Conservation (phyloP, 2,329 filamentous ascomycete genomes). For the Exophiala viscosa region DNA sequence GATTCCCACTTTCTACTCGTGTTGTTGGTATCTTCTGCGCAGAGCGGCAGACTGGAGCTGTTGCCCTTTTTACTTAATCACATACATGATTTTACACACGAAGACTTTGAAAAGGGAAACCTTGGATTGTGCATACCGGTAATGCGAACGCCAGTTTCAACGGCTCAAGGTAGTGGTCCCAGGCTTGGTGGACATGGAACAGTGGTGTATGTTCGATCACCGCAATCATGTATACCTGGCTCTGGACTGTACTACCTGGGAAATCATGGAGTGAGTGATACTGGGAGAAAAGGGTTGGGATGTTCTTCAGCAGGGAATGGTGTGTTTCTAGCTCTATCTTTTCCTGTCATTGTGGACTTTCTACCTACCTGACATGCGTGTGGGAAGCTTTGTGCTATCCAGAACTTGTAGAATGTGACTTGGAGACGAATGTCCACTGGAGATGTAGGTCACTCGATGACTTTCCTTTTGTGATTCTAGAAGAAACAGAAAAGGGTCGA, state of each 20-base stretch:
- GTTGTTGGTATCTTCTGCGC: conserved; percentile 13
- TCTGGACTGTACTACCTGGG: conserved; percentile 14
- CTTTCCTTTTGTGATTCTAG: conserved; percentile 3
- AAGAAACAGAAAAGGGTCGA: neutral
- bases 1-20: conserved; percentile 15
- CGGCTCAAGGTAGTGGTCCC: conserved; percentile 2
- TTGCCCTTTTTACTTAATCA: conserved; percentile 23
- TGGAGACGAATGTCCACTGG: neutral
- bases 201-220: conserved; percentile 3
- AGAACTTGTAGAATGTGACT: neutral
- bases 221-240: conserved; percentile 23
- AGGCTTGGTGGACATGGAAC: neutral
- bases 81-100: conserved; percentile 17
- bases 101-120: conserved; percentile 7
- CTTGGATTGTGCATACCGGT: conserved; percentile 29
- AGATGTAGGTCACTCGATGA: conserved; percentile 6
- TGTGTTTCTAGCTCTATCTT: too few species aligned
- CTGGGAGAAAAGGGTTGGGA: neutral
- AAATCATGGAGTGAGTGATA: conserved; percentile 4
- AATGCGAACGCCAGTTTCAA: conserved; percentile 14
- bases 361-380: neutral
- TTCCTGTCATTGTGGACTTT: too few species aligned
- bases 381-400: conserved; percentile 1
- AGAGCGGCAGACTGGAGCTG: conserved; percentile 28
- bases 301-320: too few species aligned